Evolutionary conservation across 768 basidiomycete genomes (phyloP).

Genomic region (Termitomyces bulborhizus): DNA sequence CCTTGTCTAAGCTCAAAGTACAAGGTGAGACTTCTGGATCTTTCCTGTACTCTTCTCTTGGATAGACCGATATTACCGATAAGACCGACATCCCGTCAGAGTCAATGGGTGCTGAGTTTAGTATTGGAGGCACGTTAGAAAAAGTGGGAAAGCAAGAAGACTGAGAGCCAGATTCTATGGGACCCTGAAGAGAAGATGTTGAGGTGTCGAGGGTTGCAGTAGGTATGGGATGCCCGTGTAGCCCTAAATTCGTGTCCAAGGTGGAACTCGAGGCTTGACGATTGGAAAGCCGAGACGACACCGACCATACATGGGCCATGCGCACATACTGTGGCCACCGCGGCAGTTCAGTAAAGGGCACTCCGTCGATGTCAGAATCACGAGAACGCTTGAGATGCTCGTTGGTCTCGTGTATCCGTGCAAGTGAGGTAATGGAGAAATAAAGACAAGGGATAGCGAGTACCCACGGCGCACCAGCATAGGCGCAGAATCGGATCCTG

Average conservation of each 20-base stretch:
- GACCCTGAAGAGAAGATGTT: slow-evolving; percentile 3
- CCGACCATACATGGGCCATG: slow-evolving; percentile 2
- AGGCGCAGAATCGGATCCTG: slow-evolving; percentile 62
- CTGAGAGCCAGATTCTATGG: slow-evolving; percentile 18
- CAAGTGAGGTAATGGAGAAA: slow-evolving; percentile 39
- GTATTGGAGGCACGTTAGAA: slow-evolving; percentile 15
- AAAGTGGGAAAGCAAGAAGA: slow-evolving; percentile 30
- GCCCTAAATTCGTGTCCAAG: slow-evolving; percentile 11
- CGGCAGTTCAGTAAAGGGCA: slow-evolving; percentile 11
- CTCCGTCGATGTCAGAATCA: slow-evolving; percentile 19
- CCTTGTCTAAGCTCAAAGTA: background rate
- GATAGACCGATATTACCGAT: background rate
- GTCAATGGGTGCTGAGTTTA: slow-evolving; percentile 6
- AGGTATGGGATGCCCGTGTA: slow-evolving; percentile 14
- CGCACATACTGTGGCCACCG: slow-evolving; percentile 10
- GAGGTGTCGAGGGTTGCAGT: slow-evolving; percentile 9
- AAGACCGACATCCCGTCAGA: slow-evolving; percentile 6
- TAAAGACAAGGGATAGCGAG: slow-evolving; percentile 46
- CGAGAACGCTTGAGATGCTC: slow-evolving; percentile 31
- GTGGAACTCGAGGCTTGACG: slow-evolving; percentile 18
- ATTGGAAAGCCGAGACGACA: slow-evolving; percentile 4
- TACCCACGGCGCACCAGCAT: slow-evolving; percentile 50
- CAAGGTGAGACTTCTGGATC: background rate
- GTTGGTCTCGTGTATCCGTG: slow-evolving; percentile 28
- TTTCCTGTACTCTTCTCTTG: background rate